Evolutionary conservation across 2,329 filamentous ascomycete genomes (phyloP), one percentile per base, ranked within the genome.

Genomic region (Aureobasidium lini): DNA sequence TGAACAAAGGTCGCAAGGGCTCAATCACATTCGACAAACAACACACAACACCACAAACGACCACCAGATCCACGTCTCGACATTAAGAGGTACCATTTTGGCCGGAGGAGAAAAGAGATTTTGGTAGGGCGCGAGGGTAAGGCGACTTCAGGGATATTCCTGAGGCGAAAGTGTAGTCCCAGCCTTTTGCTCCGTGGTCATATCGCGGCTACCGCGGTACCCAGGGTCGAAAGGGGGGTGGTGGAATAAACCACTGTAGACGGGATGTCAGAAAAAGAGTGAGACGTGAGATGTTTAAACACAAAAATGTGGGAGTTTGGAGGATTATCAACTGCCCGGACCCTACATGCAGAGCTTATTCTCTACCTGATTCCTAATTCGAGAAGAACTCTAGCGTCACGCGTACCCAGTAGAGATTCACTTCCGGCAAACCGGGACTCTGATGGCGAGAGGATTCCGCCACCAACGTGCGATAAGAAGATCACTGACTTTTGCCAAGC

Each of bases 1-100:
- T 47, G 42, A 46, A 44, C 40, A 40, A 47, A 46, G 39, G 57
- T 46, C 39, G 37, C 34, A 59, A 47, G 48, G 42, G 57, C 42
- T 49, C 3, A 34, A 73, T 64, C 67, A 78, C 76, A 77, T 70
- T 69, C 76, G 72, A 67, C 64, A 67, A 11, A 67, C 62, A 36
- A 76, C 72, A 57, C 78, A 73, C 6, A 69, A 62, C 3, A 76
- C 60, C 9, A 74, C 75, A 54, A 75, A 68, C 15, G 70, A 69
- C 64, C 71, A 79, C 76, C 76, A 79, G 43, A 76, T 75, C 76
- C 76, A 78, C 57, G 73, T 75, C 66, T 79, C 76, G 42, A 73
- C 69, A 29, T 68, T 68, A 54, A 78, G 73, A 47, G 66, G 60
- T 28, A 70, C 60, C 70, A 72, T 72, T 28, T 28, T 50, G 16